These are phyloP conservation scores for Zygnema cylindricum DNA, from an alignment of 139 green algal genomes.

Conservation along the genomic window DNA sequence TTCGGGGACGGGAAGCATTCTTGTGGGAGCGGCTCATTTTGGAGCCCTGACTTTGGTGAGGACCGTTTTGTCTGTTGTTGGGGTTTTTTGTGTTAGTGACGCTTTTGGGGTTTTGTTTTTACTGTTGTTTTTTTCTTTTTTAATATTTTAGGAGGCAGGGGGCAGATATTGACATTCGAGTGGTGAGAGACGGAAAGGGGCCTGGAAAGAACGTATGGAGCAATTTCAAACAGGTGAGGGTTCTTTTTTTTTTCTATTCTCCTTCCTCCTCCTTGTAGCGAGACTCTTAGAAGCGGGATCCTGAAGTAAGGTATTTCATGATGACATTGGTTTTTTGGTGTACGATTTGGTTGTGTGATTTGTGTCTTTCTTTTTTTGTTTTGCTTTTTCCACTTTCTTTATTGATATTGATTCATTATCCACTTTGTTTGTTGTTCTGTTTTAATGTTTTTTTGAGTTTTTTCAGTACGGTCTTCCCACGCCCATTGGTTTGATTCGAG, in stretches of 20 bases:
- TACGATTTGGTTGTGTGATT: too few species aligned
- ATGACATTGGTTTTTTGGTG: too few species aligned
- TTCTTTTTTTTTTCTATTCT: background rate
- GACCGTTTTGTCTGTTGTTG: constrained; percentile 40
- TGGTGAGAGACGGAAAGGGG: constrained; percentile 62
- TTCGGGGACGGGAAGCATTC: constrained; percentile 88
- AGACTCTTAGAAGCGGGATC: too few species aligned
- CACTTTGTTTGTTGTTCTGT: too few species aligned
- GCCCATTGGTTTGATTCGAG: constrained; percentile 75
- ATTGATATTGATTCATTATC: too few species aligned
- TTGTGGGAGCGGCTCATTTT: constrained; percentile 80
- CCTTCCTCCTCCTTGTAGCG: too few species aligned
- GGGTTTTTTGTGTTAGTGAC: background rate
- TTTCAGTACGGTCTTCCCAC: constrained; percentile 77
- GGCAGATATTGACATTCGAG: constrained; percentile 67
- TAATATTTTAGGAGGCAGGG: constrained; percentile 30
- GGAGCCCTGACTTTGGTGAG: constrained; percentile 54
- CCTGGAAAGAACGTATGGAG: constrained; percentile 59
- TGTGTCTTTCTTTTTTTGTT: too few species aligned
- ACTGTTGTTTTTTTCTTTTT: background rate
- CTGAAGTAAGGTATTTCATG: too few species aligned
- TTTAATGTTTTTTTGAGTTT: background rate
- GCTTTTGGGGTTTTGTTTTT: background rate
- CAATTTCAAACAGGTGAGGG: constrained; percentile 63
- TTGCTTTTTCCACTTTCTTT: too few species aligned